Conservation (phyloP, 73 alveolate species). For the Stentor coeruleus region DNA sequence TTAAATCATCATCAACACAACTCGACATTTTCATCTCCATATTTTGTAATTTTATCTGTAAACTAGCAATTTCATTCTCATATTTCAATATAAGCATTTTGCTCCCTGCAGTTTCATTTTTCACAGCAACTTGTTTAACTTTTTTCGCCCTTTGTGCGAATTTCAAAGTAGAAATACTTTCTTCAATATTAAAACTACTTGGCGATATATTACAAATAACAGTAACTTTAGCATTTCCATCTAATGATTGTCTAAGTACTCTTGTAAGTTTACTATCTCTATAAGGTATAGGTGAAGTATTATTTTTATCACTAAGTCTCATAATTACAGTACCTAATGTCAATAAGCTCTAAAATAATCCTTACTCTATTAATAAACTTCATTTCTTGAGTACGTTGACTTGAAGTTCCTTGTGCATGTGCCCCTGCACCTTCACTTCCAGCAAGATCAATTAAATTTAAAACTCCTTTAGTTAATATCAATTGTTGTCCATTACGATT, state of each 20-base stretch:
- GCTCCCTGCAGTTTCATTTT: not conserved
- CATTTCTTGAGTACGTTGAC: not conserved
- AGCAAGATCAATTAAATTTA: not conserved
- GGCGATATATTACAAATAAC: constrained; percentile 23
- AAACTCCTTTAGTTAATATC: not conserved
- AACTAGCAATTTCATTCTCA: not conserved
- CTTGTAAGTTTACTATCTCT: constrained; percentile 28
- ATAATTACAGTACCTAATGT: not conserved
- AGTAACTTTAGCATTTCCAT: not conserved
- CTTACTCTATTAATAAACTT: not conserved
- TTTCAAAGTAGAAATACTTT: not conserved
- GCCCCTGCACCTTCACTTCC: constrained; percentile 3
- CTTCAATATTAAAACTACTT: not conserved
- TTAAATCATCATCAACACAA: not conserved
- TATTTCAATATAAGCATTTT: not conserved
- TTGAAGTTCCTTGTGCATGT: not conserved
- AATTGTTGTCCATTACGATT: not conserved
- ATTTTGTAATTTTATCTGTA: not conserved
- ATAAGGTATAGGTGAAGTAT: constrained; percentile 5
- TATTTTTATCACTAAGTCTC: not conserved
- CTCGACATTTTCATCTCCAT: not conserved
- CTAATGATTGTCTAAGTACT: not conserved
- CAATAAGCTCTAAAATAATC: not conserved
- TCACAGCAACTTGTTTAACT: not conserved
- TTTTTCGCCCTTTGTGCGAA: constrained; percentile 17